phyloP scores from a whole-genome alignment of 2,329 filamentous ascomycete species.

The Xylaria sp. region DNA sequence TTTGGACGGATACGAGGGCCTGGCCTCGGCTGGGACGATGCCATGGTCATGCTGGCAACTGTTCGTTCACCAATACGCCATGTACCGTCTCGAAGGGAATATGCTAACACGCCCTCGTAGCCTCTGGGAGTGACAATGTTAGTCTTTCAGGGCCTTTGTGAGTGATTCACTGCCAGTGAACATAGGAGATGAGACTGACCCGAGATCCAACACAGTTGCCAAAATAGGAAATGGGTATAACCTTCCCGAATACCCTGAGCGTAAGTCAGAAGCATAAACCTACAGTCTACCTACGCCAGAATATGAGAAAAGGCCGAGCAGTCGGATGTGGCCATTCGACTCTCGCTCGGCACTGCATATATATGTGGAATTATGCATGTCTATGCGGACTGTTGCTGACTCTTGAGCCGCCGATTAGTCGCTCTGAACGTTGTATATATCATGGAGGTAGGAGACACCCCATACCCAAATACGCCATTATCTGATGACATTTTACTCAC shows the following conservation, averaged over 20 bases:
- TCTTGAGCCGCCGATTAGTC: neutral
- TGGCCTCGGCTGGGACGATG: conserved; percentile 40
- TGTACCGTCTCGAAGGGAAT: neutral
- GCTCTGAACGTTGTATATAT: conserved; percentile 23
- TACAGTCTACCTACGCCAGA: too few relatives aligned
- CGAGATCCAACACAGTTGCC: conserved; percentile 5
- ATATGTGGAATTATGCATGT: neutral
- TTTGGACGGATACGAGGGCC: conserved; percentile 36
- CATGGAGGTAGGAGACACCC: conserved; percentile 12
- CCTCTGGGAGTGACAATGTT: conserved; percentile 24
- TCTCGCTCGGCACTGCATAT: too few relatives aligned
- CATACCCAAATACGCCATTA: neutral
- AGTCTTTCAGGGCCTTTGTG: conserved; percentile 22
- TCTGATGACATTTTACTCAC: neutral
- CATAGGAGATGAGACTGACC: conserved; percentile 1
- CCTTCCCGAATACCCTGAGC: conserved; percentile 17
- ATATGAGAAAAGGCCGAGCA: too few relatives aligned
- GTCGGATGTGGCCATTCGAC: too few relatives aligned
- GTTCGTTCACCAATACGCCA: conserved; percentile 5
- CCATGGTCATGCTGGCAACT: conserved; percentile 34
- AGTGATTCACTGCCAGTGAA: neutral
- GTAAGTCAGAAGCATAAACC: conserved; percentile 1
- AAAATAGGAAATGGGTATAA: conserved; percentile 23
- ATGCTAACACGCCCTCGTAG: conserved; percentile 10
- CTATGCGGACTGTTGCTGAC: too few relatives aligned